phyloP scores from a whole-genome alignment of 352 stramenopile species.

The Phytophthora tentaculata region DNA sequence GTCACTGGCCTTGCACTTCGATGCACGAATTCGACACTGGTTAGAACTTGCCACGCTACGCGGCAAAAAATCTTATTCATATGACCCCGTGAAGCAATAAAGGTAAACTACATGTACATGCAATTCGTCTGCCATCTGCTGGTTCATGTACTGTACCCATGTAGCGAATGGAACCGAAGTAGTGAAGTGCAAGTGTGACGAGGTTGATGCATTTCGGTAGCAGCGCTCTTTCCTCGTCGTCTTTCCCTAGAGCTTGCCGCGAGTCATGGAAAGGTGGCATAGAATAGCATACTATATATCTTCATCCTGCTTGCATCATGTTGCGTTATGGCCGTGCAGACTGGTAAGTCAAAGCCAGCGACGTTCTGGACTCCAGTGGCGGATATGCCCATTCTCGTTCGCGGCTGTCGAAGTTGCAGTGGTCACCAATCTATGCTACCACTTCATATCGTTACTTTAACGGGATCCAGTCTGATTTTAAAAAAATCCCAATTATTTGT shows the following conservation, averaged over 20 bases:
- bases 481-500: conserved; percentile 7
- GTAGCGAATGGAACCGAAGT: background rate
- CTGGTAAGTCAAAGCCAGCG: background rate
- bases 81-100: background rate
- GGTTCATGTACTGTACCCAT: background rate
- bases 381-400: conserved; percentile 10
- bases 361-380: background rate
- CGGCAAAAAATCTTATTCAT: conserved; percentile 9
- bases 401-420: conserved; percentile 13
- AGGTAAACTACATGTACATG: background rate
- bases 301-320: background rate
- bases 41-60: conserved; percentile 1
- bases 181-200: conserved; percentile 9
- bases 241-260: conserved; percentile 8
- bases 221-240: background rate
- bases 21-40: background rate
- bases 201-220: conserved; percentile 18
- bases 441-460: conserved; percentile 21
- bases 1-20: conserved; percentile 2
- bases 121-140: background rate
- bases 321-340: background rate
- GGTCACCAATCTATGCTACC: background rate
- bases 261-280: conserved; percentile 9
- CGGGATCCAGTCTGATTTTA: conserved; percentile 7
- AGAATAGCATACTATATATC: background rate